phyloP scores from a whole-genome alignment of 495 filamentous ascomycete species.

The Physcia stellaris region DNA sequence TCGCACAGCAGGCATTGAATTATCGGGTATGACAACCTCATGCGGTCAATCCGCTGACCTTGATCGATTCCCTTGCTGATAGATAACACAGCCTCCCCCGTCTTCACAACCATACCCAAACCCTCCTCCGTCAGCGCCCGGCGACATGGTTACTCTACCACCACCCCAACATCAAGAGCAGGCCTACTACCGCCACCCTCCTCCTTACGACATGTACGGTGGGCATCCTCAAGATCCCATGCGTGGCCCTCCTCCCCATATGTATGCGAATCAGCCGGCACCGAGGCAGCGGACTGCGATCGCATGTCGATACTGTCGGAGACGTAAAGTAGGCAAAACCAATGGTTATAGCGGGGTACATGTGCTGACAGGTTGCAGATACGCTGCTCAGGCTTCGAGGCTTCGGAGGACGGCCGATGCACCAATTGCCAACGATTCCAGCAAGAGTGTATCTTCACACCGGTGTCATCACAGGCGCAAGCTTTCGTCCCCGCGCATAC shows the following conservation, averaged over 20 bases:
- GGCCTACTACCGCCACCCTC: constrained; percentile 27
- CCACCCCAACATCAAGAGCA: constrained; percentile 16
- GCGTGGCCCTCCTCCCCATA: constrained; percentile 25
- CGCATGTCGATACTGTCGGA: constrained; percentile 70
- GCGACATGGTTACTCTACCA: constrained; percentile 19
- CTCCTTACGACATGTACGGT: constrained; percentile 31
- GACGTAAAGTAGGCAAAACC: constrained; percentile 53
- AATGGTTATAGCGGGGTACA: not conserved
- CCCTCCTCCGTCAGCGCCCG: constrained; percentile 20
- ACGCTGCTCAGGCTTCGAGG: constrained; percentile 73
- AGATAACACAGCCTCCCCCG: constrained; percentile 16
- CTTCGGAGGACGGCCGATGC: constrained; percentile 62
- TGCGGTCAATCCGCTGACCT: no score
- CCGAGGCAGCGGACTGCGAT: constrained; percentile 72
- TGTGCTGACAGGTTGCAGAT: constrained; percentile 39
- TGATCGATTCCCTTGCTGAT: constrained; percentile 7
- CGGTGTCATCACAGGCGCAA: constrained; percentile 69
- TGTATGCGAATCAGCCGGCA: constrained; percentile 52
- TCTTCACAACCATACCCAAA: constrained; percentile 25
- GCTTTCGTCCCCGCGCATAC: constrained; percentile 74
- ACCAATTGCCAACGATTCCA: constrained; percentile 69
- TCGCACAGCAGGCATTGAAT: constrained; percentile 21
- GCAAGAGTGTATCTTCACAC: constrained; percentile 78
- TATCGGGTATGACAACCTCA: constrained; percentile 31
- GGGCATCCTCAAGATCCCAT: constrained; percentile 30